phyloP scores from a whole-genome alignment of 495 filamentous ascomycete species.

The Paragyromitra xinjiangensis region DNA sequence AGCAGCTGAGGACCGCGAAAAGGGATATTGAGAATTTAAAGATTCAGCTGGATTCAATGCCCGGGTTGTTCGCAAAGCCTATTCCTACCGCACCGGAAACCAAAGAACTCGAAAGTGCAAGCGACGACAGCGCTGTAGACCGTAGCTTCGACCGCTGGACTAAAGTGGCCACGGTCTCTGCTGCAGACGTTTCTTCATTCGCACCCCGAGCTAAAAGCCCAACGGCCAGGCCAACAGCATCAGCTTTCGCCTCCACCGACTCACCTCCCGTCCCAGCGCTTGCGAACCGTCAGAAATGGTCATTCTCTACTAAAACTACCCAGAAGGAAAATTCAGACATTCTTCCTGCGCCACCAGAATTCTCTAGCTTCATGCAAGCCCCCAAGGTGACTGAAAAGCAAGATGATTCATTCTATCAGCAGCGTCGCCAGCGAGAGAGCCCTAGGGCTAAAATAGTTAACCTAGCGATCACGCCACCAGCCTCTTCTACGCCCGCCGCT shows the following conservation, averaged over 20 bases:
- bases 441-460: conserved; percentile 50
- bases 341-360: conserved; percentile 30
- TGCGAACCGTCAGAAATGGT: conserved; percentile 41
- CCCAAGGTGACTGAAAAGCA: conserved; percentile 29
- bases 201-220: conserved; percentile 28
- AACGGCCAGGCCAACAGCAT: conserved; percentile 3
- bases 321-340: conserved; percentile 34
- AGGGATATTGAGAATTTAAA: conserved; percentile 62
- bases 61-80: conserved; percentile 22
- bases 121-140: conserved; percentile 55
- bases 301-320: conserved; percentile 7
- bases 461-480: conserved; percentile 38
- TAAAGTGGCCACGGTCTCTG: conserved; percentile 24
- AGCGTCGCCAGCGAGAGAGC: conserved; percentile 48
- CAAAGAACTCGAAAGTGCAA: conserved; percentile 51
- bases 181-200: neutral
- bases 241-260: conserved; percentile 12
- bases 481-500: conserved; percentile 8
- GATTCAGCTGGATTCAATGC: conserved; percentile 21
- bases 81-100: conserved; percentile 3
- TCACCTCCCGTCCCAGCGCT: conserved; percentile 44
- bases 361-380: conserved; percentile 36
- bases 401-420: conserved; percentile 32
- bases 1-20: conserved; percentile 64
- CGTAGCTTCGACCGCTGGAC: conserved; percentile 54